Evolutionary conservation across 306 rosid genomes (phyloP).

Genomic region (Quercus variabilis): DNA sequence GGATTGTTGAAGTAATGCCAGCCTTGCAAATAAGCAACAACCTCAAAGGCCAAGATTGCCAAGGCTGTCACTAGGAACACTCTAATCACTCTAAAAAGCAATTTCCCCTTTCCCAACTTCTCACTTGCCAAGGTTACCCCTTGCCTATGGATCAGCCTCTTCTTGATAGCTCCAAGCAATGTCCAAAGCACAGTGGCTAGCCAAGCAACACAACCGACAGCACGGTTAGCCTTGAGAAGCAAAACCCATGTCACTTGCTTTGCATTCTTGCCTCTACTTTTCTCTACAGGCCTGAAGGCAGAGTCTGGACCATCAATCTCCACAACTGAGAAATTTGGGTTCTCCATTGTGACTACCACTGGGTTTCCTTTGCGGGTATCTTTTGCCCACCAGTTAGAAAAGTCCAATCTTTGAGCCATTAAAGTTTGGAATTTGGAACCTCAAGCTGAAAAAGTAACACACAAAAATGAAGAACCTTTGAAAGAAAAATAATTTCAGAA

Average conservation of each 20-base stretch:
- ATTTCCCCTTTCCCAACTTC: conserved; percentile 55
- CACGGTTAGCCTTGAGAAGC: conserved; percentile 82
- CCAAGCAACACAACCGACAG: conserved; percentile 74
- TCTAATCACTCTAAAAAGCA: conserved; percentile 61
- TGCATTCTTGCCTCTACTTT: conserved; percentile 75
- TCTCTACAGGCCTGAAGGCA: conserved; percentile 82
- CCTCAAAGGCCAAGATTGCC: conserved; percentile 70
- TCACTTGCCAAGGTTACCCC: conserved; percentile 55
- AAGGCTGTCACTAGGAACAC: conserved; percentile 60
- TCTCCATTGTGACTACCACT: conserved; percentile 90
- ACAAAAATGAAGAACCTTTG: conserved; percentile 14
- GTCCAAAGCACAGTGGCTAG: conserved; percentile 60
- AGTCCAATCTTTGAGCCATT: conserved; percentile 83
- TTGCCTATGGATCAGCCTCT: conserved; percentile 61
- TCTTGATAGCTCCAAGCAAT: conserved; percentile 67
- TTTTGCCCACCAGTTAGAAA: conserved; percentile 62
- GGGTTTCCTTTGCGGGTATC: conserved; percentile 66
- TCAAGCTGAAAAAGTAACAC: conserved; percentile 1
- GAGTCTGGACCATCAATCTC: conserved; percentile 78
- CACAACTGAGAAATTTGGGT: conserved; percentile 76
- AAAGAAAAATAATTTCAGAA: conserved; percentile 9
- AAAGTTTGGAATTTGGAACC: conserved; percentile 4
- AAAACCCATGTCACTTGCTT: conserved; percentile 90
- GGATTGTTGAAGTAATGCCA: conserved; percentile 75
- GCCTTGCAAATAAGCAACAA: conserved; percentile 71